Evolutionary conservation across 345 rosid species (phyloP), one percentile per base, ranked within the genome.

Genomic region (Erysimum cheiranthoides): DNA sequence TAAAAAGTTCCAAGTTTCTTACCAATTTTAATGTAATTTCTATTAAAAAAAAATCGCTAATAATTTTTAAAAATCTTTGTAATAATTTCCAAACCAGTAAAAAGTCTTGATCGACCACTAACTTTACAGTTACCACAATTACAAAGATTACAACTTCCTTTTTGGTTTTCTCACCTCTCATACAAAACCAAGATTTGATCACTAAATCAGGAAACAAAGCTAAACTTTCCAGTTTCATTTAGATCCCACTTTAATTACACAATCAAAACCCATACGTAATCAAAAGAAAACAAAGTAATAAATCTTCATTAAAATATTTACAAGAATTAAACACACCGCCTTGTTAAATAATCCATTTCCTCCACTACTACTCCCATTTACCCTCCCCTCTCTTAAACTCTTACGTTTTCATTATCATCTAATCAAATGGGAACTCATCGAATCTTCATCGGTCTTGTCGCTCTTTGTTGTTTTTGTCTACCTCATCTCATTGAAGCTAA

Each of bases 61-160:
- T 49, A 47, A 4, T 13, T 11, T 2, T 7, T 12, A 32, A 4
- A 61, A 4, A 61, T 13, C 1, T 30, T 13, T 45, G 25, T 9
- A 65, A 57, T 8, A 43, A 11, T 45, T 16, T 35, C 78, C 18
- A 12, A 40, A 73, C 21, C 13, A 42, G 54, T 21, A 42, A 1
- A 42, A 65, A 66, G 9, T 27, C 11, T 51, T n/a, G n/a, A n/a
- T n/a, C 30, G 47, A 25, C 65, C 72, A 63, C 61, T 70, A 77
- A 58, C 53, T 45, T 45, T 31, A 49, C 71, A 70, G 53, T 70
- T 77, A 63, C 71, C 66, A 56, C 53, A 57, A 70, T 70, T 60
- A 45, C 66, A 31, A 54, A 76, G n/a, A 71, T 63, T 31, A 21
- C 61, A 18, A 65, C 52, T 56, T 71, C 67, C 80, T 27, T 64